Evolutionary conservation across 1,284 basidiomycete genomes (phyloP), one percentile per base, ranked within the genome.

Genomic region (Papiliotrema laurentii): DNA sequence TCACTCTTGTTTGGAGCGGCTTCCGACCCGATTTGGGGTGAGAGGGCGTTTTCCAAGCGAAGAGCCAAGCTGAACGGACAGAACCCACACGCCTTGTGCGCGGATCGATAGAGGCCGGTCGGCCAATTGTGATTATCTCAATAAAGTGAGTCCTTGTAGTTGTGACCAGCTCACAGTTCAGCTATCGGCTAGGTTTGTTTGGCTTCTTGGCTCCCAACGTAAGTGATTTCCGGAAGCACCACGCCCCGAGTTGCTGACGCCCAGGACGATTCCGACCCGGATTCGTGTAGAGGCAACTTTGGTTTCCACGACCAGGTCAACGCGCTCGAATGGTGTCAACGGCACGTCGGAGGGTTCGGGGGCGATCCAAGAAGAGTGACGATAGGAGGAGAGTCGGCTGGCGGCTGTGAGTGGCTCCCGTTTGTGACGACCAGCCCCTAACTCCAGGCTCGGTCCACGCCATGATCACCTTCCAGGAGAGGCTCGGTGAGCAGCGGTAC

Each of bases 231-330:
- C n/a, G n/a, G n/a, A n/a, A 22, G 25, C 21, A 7, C 19, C 31
- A 14, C 3, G 19, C 3, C 9, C 5, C 2, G 24, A 41, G 28
- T 43, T 40, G 16, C 43, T 22, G 16, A 25, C 33, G 34, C 24
- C 2, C 26, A 53, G 43, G 47, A 40, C 38, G 10, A 22, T 3
- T 16, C 16, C 13, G 47, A 49, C 31, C 36, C 35, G 5, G 11
- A 27, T 5, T 25, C 18, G n/a, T 21, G 22, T 10, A 5, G n/a
- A 7, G 50, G 50, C 21, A 80, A 80, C 51, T 66, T 68, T 5
- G 79, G 78, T 0, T 64, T 80, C 4, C 67, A 78, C 13, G 79
- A 80, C 51, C 77, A 80, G 53, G 61, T 76, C 5, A 75, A 75
- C 0, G 78, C 72, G 0, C 54, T 80, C 16, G 72, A 77, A 54